Evolutionary conservation across 2,329 filamentous ascomycete species (phyloP).

Genomic region (Ascochyta pisi): DNA sequence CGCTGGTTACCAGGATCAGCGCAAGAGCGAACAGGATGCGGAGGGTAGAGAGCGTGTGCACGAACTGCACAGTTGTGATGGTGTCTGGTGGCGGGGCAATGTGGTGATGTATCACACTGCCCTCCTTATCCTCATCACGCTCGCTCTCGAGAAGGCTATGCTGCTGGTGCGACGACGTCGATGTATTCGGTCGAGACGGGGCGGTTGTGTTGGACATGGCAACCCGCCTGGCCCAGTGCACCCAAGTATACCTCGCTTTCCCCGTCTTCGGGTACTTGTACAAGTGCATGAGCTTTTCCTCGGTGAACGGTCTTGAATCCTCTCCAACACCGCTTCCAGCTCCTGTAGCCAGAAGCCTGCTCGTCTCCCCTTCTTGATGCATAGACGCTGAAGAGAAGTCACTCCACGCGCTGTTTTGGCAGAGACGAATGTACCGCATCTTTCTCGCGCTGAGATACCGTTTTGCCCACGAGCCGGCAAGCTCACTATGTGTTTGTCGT

Average conservation of each 20-base stretch:
- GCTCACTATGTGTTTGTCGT: constrained; percentile 20
- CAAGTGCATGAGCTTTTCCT: constrained; percentile 47
- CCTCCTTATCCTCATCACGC: constrained; percentile 6
- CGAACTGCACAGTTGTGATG: constrained; percentile 36
- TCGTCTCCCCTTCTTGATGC: not conserved
- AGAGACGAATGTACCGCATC: constrained; percentile 29
- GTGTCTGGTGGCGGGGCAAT: constrained; percentile 1
- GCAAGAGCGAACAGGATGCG: constrained; percentile 25
- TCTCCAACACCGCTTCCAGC: constrained; percentile 18
- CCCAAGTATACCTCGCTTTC: constrained; percentile 51
- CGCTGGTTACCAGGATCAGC: constrained; percentile 23
- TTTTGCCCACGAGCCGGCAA: constrained; percentile 32
- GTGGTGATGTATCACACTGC: constrained; percentile 8
- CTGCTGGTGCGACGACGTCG: not conserved
- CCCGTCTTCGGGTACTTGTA: constrained; percentile 45
- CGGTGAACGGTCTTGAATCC: constrained; percentile 42
- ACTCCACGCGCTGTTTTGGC: constrained; percentile 27
- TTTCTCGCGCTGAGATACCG: constrained; percentile 30
- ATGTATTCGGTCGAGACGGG: constrained; percentile 3
- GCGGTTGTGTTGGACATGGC: constrained; percentile 21
- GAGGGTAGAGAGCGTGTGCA: constrained; percentile 25
- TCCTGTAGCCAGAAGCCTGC: constrained; percentile 22
- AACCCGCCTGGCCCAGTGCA: constrained; percentile 52
- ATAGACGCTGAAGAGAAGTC: not conserved
- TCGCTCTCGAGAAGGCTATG: not conserved